phyloP scores from a whole-genome alignment of 495 filamentous ascomycete species.

The Pseudoneurospora amorphoporcata region DNA sequence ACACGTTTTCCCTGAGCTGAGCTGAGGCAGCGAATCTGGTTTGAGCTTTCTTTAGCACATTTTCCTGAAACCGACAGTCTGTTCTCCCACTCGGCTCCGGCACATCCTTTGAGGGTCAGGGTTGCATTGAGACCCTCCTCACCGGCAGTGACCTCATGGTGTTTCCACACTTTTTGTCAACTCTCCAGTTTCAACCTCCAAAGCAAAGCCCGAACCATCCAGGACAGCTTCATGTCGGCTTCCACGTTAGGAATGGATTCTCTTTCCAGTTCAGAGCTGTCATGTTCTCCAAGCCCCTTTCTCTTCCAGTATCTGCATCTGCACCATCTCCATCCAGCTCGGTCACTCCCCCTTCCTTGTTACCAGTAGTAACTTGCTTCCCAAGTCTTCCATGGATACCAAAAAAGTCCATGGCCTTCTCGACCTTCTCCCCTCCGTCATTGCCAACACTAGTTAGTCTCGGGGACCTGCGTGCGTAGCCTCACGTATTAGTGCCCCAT shows the following conservation, averaged over 20 bases:
- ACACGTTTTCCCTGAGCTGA: background rate
- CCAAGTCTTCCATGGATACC: background rate
- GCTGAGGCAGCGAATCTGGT: background rate
- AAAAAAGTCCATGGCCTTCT: background rate
- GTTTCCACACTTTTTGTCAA: background rate
- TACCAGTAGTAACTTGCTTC: background rate
- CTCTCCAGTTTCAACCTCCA: background rate
- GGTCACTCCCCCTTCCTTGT: background rate
- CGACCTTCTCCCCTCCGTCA: background rate
- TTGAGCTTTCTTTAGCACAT: background rate
- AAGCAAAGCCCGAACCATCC: background rate
- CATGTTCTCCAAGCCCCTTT: background rate
- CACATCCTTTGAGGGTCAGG: background rate
- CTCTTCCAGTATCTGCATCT: background rate
- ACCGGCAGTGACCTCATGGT: background rate
- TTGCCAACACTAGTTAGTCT: background rate
- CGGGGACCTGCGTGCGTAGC: background rate
- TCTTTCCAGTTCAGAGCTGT: background rate
- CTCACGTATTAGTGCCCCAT: background rate
- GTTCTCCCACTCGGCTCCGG: background rate
- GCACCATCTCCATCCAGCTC: background rate
- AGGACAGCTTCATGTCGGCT: background rate
- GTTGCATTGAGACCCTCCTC: background rate
- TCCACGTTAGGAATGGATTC: background rate
- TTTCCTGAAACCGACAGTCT: background rate